Percentiles rank a stretch among this genome's conserved stretches.
These are phyloP conservation scores for Phylloporus rhodoxanthus DNA, from an alignment of 768 basidiomycete genomes.

Conservation along the genomic window DNA sequence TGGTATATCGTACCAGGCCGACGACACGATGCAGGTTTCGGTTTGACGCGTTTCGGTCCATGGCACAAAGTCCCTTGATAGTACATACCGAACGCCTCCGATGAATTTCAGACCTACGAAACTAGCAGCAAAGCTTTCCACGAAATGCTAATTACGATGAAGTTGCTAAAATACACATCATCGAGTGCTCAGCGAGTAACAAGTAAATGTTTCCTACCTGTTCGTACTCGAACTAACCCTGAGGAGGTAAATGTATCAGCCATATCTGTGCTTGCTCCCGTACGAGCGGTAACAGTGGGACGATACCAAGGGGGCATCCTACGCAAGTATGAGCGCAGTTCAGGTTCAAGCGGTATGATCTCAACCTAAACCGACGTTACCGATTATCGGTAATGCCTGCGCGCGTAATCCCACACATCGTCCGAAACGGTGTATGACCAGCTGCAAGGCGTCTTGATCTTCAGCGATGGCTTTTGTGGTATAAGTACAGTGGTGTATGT, in stretches of 20 bases:
- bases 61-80: not conserved
- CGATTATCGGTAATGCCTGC: conserved; percentile 45
- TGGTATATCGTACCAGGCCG: not conserved
- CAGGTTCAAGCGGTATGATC: conserved; percentile 96
- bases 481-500: conserved; percentile 29
- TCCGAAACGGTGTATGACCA: conserved; percentile 42
- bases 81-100: conserved; percentile 66
- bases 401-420: conserved; percentile 29
- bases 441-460: conserved; percentile 49
- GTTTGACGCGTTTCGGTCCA: not conserved
- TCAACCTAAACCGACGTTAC: conserved; percentile 84
- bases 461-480: conserved; percentile 23
- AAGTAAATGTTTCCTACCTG: conserved; percentile 42
- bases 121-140: conserved; percentile 84
- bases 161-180: conserved; percentile 51
- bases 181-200: not conserved
- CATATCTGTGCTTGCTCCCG: conserved; percentile 1
- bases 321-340: too few relatives aligned
- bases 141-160: conserved; percentile 76
- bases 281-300: conserved; percentile 37
- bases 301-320: conserved; percentile 83
- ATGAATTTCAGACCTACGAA: conserved; percentile 91
- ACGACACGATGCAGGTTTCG: not conserved
- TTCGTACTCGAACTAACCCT: conserved; percentile 77
- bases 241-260: conserved; percentile 31